Evolutionary conservation across 805 yeast genomes (phyloP), one percentile per base, ranked within the genome.

Genomic region (Saccharomyces paradoxus): DNA sequence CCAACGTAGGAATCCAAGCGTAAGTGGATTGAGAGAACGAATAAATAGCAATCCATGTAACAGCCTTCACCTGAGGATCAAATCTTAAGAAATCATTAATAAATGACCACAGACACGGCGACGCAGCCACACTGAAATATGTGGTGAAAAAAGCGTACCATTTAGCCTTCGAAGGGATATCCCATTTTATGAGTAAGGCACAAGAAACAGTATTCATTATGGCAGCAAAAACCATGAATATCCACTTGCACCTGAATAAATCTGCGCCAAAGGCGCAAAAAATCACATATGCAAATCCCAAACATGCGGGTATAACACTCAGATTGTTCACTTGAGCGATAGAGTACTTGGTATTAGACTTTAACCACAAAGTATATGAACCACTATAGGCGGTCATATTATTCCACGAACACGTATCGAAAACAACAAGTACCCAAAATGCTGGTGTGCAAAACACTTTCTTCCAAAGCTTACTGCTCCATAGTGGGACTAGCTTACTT

Each of bases 101-200:
- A 73, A 79, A 77, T 1, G 84, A 76, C 73, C 82, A 80, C 50
- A 81, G 68, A 49, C 82, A 82, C 0, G 87, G 83, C 1, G 86
- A 81, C 65, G 80, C 80, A 17, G 86, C 79, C 77, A 84, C 82
- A 13, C 83, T 79, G 66, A 81, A 80, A 62, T 82, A 83, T 22
- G 80, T 81, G 50, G 79, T 73, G 61, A 81, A 73, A 65, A 79
- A 83, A 0, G 82, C 87, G 71, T 77, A 81, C 86, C 87, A 82
- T 66, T 83, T 81, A 14, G 86, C 81, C n/a, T 72, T 55, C 46
- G 73, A 72, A 0, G 82, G 74, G 29, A 83, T 80, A 58, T 81
- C 67, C 87, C 87, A 83, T 48, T 76, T 77, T 5, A 83, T 82
- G 58, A 83, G 68, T 26, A 83, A 71, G 0, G 74, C 73, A 63